These are phyloP conservation scores for Pholiota conissans DNA, from an alignment of 768 basidiomycete genomes.

Conservation along the genomic window DNA sequence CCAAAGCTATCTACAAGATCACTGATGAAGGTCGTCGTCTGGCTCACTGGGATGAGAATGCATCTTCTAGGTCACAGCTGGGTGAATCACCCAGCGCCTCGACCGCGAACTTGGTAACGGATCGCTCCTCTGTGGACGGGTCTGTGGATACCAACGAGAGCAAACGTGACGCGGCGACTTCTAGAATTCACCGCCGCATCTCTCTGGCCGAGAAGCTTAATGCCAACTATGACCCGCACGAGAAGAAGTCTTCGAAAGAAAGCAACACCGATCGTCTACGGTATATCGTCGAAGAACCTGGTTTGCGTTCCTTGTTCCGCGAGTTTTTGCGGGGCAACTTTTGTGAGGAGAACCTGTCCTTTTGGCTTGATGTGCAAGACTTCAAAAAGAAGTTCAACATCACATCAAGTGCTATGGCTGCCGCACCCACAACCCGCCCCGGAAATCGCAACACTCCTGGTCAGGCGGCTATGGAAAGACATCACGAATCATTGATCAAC, in stretches of 20 bases:
- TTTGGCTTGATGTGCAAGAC: conserved; percentile 97
- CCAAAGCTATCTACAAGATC: conserved; percentile 92
- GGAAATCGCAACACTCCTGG: conserved; percentile 58
- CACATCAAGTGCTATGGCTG: conserved; percentile 86
- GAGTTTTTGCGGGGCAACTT: conserved; percentile 94
- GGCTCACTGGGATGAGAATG: conserved; percentile 77
- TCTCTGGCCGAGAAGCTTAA: conserved; percentile 77
- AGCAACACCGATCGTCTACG: conserved; percentile 90
- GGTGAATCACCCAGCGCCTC: conserved; percentile 68
- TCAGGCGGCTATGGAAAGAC: conserved; percentile 92
- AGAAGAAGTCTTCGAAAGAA: conserved; percentile 69
- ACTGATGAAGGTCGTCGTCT: conserved; percentile 88
- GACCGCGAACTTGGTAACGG: conserved; percentile 55
- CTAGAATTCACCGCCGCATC: conserved; percentile 76
- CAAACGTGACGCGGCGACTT: conserved; percentile 38
- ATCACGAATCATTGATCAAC: conserved; percentile 92
- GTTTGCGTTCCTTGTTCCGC: conserved; percentile 85
- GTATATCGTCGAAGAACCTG: conserved; percentile 92
- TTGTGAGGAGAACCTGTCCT: conserved; percentile 97
- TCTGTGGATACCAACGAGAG: conserved; percentile 32
- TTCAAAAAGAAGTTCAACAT: conserved; percentile 96
- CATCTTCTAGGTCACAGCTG: conserved; percentile 28
- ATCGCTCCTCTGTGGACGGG: conserved; percentile 65
- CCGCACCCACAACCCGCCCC: conserved; percentile 36
- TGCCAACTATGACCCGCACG: conserved; percentile 49